Percentiles rank a stretch among this genome's conserved stretches.
Conservation (phyloP, 2,329 filamentous ascomycete genomes). For the Nemania abortiva region DNA sequence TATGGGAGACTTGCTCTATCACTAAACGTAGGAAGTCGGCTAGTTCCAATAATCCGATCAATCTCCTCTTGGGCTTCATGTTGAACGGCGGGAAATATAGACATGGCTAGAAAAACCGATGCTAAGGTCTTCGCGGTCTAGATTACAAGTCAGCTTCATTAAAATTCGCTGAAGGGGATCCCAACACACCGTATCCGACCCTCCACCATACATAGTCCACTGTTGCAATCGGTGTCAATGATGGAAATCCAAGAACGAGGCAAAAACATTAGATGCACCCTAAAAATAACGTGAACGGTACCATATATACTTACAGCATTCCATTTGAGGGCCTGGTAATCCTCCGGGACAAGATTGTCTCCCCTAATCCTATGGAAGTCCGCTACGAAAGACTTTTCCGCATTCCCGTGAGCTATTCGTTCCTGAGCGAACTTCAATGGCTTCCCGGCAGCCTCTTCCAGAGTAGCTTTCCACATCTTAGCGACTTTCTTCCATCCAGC, state of each 20-base stretch:
- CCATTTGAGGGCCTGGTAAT: conserved; percentile 39
- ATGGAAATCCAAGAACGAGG: background rate
- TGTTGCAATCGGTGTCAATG: conserved; percentile 15
- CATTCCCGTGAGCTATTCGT: conserved; percentile 36
- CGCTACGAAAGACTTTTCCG: conserved; percentile 37
- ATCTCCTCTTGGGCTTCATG: conserved; percentile 52
- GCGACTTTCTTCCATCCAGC: conserved; percentile 44
- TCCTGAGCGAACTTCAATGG: conserved; percentile 44
- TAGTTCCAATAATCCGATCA: conserved; percentile 48
- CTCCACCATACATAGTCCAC: conserved; percentile 40
- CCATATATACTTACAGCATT: conserved; percentile 28
- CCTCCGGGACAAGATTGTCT: conserved; percentile 22
- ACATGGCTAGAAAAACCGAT: conserved; percentile 62
- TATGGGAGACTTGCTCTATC: conserved; percentile 46
- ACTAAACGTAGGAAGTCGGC: conserved; percentile 44
- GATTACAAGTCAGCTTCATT: background rate
- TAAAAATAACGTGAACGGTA: background rate
- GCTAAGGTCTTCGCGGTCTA: conserved; percentile 57
- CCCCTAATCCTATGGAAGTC: conserved; percentile 29
- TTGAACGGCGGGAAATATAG: conserved; percentile 59
- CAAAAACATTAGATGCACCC: background rate
- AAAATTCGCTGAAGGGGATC: background rate
- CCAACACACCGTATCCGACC: conserved; percentile 46
- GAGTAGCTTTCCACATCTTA: conserved; percentile 28
- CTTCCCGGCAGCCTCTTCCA: conserved; percentile 32